Evolutionary conservation across 441 rosid species (phyloP), one percentile per base, ranked within the genome.

Genomic region (Eugenia klotzschiana): DNA sequence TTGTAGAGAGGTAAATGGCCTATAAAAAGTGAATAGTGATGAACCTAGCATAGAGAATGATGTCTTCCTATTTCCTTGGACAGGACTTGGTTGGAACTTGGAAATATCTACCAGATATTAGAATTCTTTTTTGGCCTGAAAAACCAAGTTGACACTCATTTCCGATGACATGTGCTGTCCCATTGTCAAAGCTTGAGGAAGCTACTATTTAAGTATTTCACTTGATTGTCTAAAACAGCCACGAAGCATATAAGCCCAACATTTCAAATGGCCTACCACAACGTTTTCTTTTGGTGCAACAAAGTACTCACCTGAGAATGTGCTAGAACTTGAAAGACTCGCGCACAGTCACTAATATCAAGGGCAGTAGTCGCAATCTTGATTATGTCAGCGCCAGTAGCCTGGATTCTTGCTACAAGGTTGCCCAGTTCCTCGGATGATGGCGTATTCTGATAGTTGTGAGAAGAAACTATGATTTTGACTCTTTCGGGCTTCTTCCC

Each of bases 361-460:
- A 85, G 86, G 69, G 90, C 90, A 27, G 86, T 87, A 72, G 89
- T 83, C 49, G 88, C 90, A 60, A 91, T 87, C 82, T 89, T 91
- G 80, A 91, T 82, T 25, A 89, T 86, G 83, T 89, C 93, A 43
- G 93, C 93, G 25, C 93, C 90, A 1, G 91, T 85, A 7, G 90
- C 86, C 83, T 91, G 93, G 88, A 89, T 88, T 41, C 27, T 55
- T 7, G 91, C 91, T 69, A 88, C 88, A 4, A 87, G 85, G 86
- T 87, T 80, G 18, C 90, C 91, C 11, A 91, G 89, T 79, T 84
- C 86, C 86, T 91, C 93, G 8, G 87, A 80, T 7, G 91, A 87
- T 64, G 90, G 90, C 1, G 82, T 80, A 50, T 51, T 80, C 57
- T 80, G 41, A 40, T 80, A 80, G 58, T 80, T 80, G 43, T 80